A percentile compares a stretch with the other conserved stretches of the same genome.
phyloP scores from a whole-genome alignment of 2,329 filamentous ascomycete species.

The Pseudogymnoascus sp. region DNA sequence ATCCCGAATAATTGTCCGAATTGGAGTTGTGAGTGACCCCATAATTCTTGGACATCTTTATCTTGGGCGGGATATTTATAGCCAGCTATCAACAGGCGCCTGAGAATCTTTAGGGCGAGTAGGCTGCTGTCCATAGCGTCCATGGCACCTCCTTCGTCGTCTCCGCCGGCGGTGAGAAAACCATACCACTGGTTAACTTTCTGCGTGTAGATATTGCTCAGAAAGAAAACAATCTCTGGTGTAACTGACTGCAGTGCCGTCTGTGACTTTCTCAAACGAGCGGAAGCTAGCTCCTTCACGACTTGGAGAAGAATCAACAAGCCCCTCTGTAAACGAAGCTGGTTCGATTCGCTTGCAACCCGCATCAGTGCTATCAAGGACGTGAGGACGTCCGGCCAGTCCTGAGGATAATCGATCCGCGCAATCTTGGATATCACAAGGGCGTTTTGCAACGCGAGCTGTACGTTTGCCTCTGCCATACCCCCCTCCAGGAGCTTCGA shows the following conservation, averaged over 20 bases:
- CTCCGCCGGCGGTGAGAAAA: slow-evolving; percentile 50
- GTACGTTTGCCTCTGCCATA: slow-evolving; percentile 65
- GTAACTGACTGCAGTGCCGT: slow-evolving; percentile 69
- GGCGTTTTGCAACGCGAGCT: slow-evolving; percentile 79
- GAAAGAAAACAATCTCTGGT: slow-evolving; percentile 74
- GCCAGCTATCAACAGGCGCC: slow-evolving; percentile 70
- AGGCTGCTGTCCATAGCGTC: slow-evolving; percentile 70
- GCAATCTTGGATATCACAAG: slow-evolving; percentile 82
- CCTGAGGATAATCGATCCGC: slow-evolving; percentile 77
- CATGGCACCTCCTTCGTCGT: slow-evolving; percentile 51
- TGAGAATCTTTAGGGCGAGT: slow-evolving; percentile 68
- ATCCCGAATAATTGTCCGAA: slow-evolving; percentile 68
- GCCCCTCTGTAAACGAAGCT: slow-evolving; percentile 61
- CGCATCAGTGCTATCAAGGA: slow-evolving; percentile 60
- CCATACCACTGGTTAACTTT: slow-evolving; percentile 63
- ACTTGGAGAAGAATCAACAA: slow-evolving; percentile 75
- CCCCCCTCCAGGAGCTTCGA: slow-evolving; percentile 68
- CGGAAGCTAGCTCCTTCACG: slow-evolving; percentile 83
- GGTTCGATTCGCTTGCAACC: slow-evolving; percentile 47
- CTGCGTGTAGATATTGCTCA: slow-evolving; percentile 70
- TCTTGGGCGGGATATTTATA: slow-evolving; percentile 81
- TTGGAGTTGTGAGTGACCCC: slow-evolving; percentile 69
- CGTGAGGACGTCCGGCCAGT: slow-evolving; percentile 65
- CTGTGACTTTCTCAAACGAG: slow-evolving; percentile 66
- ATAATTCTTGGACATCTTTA: slow-evolving; percentile 68